Conservation (phyloP, 306 rosid genomes). For the Quercus robur region DNA sequence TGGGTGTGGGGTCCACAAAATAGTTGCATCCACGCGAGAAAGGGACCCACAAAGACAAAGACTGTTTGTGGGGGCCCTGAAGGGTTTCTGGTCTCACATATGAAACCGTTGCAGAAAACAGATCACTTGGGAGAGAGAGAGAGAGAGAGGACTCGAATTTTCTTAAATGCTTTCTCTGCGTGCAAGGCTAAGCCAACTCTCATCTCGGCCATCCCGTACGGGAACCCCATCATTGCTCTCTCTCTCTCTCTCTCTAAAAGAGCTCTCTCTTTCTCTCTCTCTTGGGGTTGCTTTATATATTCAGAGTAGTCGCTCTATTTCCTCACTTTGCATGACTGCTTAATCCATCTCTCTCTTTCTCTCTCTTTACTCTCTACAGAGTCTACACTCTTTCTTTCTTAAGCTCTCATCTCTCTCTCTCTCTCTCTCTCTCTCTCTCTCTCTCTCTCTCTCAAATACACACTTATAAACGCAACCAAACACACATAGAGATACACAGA, state of each 20-base stretch:
- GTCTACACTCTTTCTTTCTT: background rate
- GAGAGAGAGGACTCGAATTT: constrained; percentile 33
- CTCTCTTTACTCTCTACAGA: background rate
- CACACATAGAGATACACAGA: background rate
- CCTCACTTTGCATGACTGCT: constrained; percentile 58
- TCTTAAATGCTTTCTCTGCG: constrained; percentile 53
- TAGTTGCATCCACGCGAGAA: constrained; percentile 73
- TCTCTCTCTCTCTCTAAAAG: background rate
- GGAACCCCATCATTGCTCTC: constrained; percentile 32
- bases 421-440: background rate
- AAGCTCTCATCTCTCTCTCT: background rate
- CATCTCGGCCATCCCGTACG: constrained; percentile 56
- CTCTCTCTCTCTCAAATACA: background rate
- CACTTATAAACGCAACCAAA: background rate
- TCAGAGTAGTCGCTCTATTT: constrained; percentile 19
- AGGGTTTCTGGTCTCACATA: constrained; percentile 2
- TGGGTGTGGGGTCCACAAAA: constrained; percentile 35
- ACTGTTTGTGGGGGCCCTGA: background rate
- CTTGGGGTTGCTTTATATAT: constrained; percentile 54
- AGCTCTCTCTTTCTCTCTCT: background rate
- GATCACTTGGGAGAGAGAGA: constrained; percentile 4
- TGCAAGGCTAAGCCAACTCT: constrained; percentile 48
- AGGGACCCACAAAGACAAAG: constrained; percentile 38
- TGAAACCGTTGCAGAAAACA: constrained; percentile 56
- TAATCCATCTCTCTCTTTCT: constrained; percentile 12